These are phyloP conservation scores for Arachis stenosperma DNA, from an alignment of 306 rosid genomes.

Conservation along the genomic window DNA sequence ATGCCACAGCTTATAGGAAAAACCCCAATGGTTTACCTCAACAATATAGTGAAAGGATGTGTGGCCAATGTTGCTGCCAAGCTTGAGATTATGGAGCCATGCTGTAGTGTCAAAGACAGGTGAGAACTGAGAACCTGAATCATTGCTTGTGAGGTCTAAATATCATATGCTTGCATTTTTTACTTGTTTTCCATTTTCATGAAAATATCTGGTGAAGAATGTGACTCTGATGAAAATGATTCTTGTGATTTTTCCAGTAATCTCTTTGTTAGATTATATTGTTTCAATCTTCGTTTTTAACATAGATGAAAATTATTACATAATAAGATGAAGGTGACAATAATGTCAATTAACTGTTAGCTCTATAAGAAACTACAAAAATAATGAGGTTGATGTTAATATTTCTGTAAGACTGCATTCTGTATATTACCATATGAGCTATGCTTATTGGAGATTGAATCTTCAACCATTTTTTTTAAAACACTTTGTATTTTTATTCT, in stretches of 20 bases:
- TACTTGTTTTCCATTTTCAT: background rate
- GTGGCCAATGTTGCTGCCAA: conserved; percentile 95
- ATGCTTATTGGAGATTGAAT: conserved; percentile 25
- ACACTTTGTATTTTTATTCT: conserved; percentile 37
- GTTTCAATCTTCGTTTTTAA: conserved; percentile 1
- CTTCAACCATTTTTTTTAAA: background rate
- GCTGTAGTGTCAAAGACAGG: conserved; percentile 99
- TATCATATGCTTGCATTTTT: background rate
- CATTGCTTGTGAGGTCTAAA: background rate
- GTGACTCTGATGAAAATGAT: background rate
- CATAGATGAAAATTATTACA: background rate
- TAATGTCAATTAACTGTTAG: background rate
- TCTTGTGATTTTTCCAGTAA: conserved; percentile 3
- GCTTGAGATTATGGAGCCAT: conserved; percentile 99
- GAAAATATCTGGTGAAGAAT: background rate
- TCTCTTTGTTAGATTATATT: background rate
- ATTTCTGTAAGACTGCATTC: conserved; percentile 6
- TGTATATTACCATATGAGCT: conserved; percentile 4
- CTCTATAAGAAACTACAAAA: conserved; percentile 10
- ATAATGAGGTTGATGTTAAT: conserved; percentile 8
- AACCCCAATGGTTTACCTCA: conserved; percentile 98
- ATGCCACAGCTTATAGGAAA: conserved; percentile 86
- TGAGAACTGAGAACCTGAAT: conserved; percentile 33
- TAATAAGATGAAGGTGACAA: conserved; percentile 2
- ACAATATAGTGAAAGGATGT: conserved; percentile 73